phyloP scores from a whole-genome alignment of 371 early-diverging fungal species.

The Mortierella sp. region DNA sequence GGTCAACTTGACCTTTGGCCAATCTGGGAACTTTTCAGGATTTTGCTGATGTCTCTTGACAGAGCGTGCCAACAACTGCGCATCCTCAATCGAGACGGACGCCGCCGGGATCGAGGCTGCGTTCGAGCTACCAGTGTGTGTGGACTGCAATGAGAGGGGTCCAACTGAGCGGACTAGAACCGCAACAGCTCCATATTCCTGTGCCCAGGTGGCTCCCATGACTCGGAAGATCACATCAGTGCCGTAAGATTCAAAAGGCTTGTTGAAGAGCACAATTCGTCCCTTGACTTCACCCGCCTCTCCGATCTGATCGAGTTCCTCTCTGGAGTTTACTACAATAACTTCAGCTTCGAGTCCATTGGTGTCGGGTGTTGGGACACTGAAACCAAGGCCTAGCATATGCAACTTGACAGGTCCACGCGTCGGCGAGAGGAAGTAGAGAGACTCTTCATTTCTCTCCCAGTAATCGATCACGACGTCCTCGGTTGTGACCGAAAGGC shows the following conservation, averaged over 20 bases:
- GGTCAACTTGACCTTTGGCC: constrained; percentile 60
- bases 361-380: constrained; percentile 58
- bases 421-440: constrained; percentile 61
- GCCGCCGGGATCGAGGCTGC: constrained; percentile 66
- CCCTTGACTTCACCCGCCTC: constrained; percentile 54
- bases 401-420: constrained; percentile 61
- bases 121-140: constrained; percentile 63
- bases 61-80: constrained; percentile 61
- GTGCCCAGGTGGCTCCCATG: constrained; percentile 61
- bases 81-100: constrained; percentile 65
- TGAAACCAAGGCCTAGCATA: constrained; percentile 67
- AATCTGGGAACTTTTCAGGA: constrained; percentile 33
- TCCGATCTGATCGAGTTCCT: constrained; percentile 58
- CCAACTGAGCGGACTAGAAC: constrained; percentile 65
- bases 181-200: constrained; percentile 64
- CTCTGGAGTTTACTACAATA: constrained; percentile 59
- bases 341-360: constrained; percentile 64
- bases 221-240: constrained; percentile 45
- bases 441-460: constrained; percentile 63
- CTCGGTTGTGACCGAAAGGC: constrained; percentile 64
- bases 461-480: constrained; percentile 63
- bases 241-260: constrained; percentile 56
- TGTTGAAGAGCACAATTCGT: constrained; percentile 65
- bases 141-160: constrained; percentile 58
- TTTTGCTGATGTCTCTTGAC: constrained; percentile 46